Conservation (phyloP, 495 filamentous ascomycete genomes). For the Aspergillus biplanus region DNA sequence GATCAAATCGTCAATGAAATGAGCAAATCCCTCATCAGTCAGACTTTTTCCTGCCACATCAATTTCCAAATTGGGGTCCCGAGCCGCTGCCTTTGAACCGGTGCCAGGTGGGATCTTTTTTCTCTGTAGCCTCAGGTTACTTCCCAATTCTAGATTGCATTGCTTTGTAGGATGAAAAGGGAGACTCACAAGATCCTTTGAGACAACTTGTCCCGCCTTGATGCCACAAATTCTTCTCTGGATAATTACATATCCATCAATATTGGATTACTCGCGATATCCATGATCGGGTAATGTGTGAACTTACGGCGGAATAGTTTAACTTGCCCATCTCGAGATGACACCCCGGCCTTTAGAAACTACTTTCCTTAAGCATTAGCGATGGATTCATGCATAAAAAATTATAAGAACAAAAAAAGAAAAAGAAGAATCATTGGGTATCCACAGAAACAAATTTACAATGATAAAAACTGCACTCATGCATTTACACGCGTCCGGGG, state of each 20-base stretch:
- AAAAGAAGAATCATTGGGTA: neutral
- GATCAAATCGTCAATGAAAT: slow-evolving; percentile 45
- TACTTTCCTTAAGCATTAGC: neutral
- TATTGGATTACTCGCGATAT: neutral
- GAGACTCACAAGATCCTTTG: slow-evolving; percentile 46
- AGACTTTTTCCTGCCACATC: slow-evolving; percentile 47
- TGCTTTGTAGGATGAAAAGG: slow-evolving; percentile 11
- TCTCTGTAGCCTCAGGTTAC: slow-evolving; percentile 27
- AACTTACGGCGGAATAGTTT: slow-evolving; percentile 43
- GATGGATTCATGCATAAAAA: neutral
- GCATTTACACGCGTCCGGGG: neutral
- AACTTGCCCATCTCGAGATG: slow-evolving; percentile 40
- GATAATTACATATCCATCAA: neutral
- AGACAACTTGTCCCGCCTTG: slow-evolving; percentile 47
- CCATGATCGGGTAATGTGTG: neutral
- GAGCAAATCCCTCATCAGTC: slow-evolving; percentile 45
- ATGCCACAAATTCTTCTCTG: slow-evolving; percentile 50
- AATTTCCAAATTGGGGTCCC: slow-evolving; percentile 50
- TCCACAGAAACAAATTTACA: neutral
- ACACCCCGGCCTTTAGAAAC: neutral
- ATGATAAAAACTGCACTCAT: neutral
- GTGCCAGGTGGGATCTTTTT: slow-evolving; percentile 42
- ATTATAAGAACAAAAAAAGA: neutral
- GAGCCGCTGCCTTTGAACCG: slow-evolving; percentile 36
- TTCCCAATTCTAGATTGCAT: slow-evolving; percentile 16